phyloP scores from a whole-genome alignment of 192 early-diverging fungal genomes.

The Piromyces sp. region DNA sequence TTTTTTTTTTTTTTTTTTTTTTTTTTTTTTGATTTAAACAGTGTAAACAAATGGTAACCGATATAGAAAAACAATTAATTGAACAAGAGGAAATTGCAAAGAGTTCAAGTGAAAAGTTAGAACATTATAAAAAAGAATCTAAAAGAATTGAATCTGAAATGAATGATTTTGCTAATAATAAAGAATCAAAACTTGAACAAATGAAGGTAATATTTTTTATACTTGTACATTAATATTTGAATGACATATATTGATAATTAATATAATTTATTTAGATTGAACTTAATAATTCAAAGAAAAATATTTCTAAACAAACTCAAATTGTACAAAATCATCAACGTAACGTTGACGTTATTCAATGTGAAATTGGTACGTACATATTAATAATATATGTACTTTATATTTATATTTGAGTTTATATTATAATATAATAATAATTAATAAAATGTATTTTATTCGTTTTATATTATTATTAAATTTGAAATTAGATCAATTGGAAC shows the following conservation, averaged over 20 bases:
- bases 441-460: too few relatives aligned
- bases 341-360: neutral
- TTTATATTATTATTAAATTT: too few relatives aligned
- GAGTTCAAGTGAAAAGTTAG: neutral
- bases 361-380: neutral
- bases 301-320: neutral
- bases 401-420: too few relatives aligned
- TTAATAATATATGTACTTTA: too few relatives aligned
- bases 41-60: neutral
- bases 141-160: constrained; percentile 51
- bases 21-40: neutral
- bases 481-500: constrained; percentile 29
- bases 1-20: neutral
- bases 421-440: too few relatives aligned
- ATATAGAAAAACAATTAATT: neutral
- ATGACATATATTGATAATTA: neutral
- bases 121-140: neutral
- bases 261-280: neutral
- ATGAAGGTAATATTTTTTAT: constrained; percentile 51
- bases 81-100: neutral
- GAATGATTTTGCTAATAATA: constrained; percentile 71
- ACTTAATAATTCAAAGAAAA: neutral
- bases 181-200: constrained; percentile 73
- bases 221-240: too few relatives aligned
- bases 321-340: neutral